phyloP scores from a whole-genome alignment of 768 basidiomycete species.

The Flagelloscypha sp. region DNA sequence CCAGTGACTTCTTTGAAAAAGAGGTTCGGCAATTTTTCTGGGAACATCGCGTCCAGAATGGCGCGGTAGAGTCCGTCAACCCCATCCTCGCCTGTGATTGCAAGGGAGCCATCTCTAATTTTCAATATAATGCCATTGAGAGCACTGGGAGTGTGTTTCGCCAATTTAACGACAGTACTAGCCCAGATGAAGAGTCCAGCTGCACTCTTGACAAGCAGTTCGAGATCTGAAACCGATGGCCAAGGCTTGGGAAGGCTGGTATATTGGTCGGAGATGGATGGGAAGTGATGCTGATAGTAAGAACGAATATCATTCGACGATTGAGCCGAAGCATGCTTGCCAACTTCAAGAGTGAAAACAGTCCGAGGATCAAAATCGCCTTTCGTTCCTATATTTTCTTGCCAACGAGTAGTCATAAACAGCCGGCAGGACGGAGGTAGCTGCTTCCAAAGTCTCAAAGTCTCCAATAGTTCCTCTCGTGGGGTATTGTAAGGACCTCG shows the following conservation, averaged over 20 bases:
- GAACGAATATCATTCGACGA: constrained; percentile 17
- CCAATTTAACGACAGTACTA: constrained; percentile 10
- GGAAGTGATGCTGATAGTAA: constrained; percentile 13
- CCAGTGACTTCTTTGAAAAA: too few species aligned
- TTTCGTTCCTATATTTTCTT: constrained; percentile 14
- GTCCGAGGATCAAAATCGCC: too few species aligned
- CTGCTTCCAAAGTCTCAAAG: constrained; percentile 13
- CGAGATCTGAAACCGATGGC: constrained; percentile 12
- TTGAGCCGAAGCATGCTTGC: constrained; percentile 7
- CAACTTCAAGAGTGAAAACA: constrained; percentile 15
- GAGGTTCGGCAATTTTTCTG: too few species aligned
- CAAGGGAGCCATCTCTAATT: too few species aligned
- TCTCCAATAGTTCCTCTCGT: too few species aligned
- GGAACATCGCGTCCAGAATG: too few species aligned
- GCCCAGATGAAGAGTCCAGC: constrained; percentile 25
- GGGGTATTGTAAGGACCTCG: too few species aligned
- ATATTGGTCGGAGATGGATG: constrained; percentile 11
- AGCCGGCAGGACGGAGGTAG: constrained; percentile 17
- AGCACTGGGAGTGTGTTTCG: too few species aligned
- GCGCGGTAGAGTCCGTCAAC: too few species aligned
- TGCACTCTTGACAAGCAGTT: constrained; percentile 16
- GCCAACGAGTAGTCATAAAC: constrained; percentile 17
- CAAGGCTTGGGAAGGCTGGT: constrained; percentile 10
- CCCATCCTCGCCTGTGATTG: too few species aligned
- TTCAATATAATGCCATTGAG: too few species aligned